Evolutionary conservation across 441 rosid genomes (phyloP).

Genomic region (Gossypium trilobum): DNA sequence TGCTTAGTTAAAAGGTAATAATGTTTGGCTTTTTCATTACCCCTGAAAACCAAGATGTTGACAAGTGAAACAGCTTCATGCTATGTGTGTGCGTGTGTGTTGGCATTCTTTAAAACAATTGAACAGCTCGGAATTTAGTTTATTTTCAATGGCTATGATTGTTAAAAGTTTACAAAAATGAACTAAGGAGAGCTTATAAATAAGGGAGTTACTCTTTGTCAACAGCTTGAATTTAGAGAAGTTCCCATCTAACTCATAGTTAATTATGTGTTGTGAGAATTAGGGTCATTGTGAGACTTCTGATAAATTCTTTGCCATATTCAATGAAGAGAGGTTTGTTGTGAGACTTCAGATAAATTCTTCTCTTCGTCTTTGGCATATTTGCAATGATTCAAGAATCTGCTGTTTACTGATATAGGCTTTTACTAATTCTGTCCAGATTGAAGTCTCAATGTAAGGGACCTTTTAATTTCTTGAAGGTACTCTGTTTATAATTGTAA

Average conservation of each 20-base stretch:
- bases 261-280: background rate
- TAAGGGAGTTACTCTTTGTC: background rate
- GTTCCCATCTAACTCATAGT: background rate
- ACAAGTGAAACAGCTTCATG: background rate
- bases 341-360: background rate
- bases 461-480: background rate
- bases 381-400: background rate
- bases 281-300: background rate
- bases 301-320: background rate
- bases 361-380: background rate
- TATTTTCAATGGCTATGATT: background rate
- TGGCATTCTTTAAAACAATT: background rate
- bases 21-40: background rate
- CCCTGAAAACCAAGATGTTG: background rate
- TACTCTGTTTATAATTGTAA: background rate
- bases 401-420: background rate
- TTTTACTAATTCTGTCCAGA: background rate
- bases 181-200: background rate
- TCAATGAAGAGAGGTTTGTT: background rate
- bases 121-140: background rate
- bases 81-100: background rate
- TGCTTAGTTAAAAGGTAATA: constrained; percentile 7
- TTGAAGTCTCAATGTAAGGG: background rate
- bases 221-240: background rate
- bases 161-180: background rate